A percentile compares a stretch with the other conserved stretches of the same genome.
Conservation (phyloP, 2,329 filamentous ascomycete species). For the Aspergillus clavatus region DNA sequence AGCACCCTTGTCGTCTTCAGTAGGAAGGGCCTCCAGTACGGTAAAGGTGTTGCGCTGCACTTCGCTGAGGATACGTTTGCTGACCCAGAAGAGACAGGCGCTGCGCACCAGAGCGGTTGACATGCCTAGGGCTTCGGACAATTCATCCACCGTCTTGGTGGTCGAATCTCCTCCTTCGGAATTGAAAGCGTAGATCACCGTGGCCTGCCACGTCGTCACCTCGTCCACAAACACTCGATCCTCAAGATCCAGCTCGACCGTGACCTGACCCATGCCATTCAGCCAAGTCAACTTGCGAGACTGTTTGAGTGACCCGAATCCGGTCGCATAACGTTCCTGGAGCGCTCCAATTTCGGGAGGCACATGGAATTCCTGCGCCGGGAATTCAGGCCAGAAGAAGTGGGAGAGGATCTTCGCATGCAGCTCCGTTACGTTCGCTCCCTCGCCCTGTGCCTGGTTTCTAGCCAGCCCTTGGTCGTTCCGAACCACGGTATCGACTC, state of each 20-base stretch:
- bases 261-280: constrained; percentile 72
- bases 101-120: constrained; percentile 52
- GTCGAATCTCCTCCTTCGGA: constrained; percentile 37
- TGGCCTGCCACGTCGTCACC: constrained; percentile 80
- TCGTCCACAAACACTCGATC: constrained; percentile 69
- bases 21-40: constrained; percentile 52
- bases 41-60: constrained; percentile 49
- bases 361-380: constrained; percentile 48
- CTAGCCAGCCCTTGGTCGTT: constrained; percentile 43
- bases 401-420: constrained; percentile 84
- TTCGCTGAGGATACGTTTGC: constrained; percentile 49
- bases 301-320: constrained; percentile 75
- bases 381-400: constrained; percentile 85
- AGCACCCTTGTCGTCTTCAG: constrained; percentile 24
- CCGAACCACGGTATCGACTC: constrained; percentile 65
- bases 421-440: constrained; percentile 45
- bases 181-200: constrained; percentile 80
- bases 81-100: constrained; percentile 60
- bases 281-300: constrained; percentile 86
- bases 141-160: constrained; percentile 38
- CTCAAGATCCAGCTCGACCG: constrained; percentile 73
- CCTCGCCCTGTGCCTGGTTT: constrained; percentile 18
- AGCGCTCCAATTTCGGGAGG: constrained; percentile 47
- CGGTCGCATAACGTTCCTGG: constrained; percentile 66
- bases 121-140: constrained; percentile 52